A percentile compares a stretch with the other conserved stretches of the same genome.
These are phyloP conservation scores for Clohesyomyces aquaticus DNA, from an alignment of 495 filamentous ascomycete species.

Conservation along the genomic window DNA sequence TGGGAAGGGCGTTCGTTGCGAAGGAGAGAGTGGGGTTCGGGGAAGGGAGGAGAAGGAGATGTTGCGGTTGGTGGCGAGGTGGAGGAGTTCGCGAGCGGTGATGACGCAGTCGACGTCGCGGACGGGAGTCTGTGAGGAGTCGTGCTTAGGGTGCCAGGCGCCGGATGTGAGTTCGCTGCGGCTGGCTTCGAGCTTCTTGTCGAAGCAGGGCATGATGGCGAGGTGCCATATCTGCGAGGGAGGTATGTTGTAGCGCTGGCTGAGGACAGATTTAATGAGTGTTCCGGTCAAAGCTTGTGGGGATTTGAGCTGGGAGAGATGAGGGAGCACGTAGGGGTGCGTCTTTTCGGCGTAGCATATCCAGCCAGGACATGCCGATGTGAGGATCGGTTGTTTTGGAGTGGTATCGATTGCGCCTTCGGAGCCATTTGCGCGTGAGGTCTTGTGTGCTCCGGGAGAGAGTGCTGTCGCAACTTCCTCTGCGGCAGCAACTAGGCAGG, in stretches of 20 bases:
- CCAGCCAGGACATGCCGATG: constrained; percentile 94
- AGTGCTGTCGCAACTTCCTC: constrained; percentile 62
- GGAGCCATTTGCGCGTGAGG: constrained; percentile 28
- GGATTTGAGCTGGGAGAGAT: constrained; percentile 88
- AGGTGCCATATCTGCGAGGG: constrained; percentile 90
- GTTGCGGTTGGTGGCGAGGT: constrained; percentile 76
- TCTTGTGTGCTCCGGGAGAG: constrained; percentile 22
- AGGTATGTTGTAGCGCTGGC: constrained; percentile 67
- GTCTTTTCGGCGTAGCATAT: constrained; percentile 99
- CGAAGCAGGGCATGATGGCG: constrained; percentile 97
- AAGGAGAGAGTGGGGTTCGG: constrained; percentile 53
- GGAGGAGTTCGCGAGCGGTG: constrained; percentile 88
- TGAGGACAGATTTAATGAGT: constrained; percentile 81
- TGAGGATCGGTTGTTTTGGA: constrained; percentile 74
- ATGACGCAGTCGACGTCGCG: constrained; percentile 98
- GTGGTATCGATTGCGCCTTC: constrained; percentile 41
- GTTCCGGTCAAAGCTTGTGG: constrained; percentile 92
- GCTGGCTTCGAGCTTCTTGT: constrained; percentile 97
- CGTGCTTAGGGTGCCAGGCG: constrained; percentile 60
- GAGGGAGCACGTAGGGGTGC: constrained; percentile 87
- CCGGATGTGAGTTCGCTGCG: constrained; percentile 86
- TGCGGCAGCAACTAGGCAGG: constrained; percentile 75
- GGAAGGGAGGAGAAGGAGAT: constrained; percentile 74
- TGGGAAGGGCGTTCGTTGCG: constrained; percentile 59
- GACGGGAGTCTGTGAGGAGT: constrained; percentile 57